Base-by-base conservation (phyloP, 192 early-diverging fungal species). In the Gonapodya prolifera region DNA sequence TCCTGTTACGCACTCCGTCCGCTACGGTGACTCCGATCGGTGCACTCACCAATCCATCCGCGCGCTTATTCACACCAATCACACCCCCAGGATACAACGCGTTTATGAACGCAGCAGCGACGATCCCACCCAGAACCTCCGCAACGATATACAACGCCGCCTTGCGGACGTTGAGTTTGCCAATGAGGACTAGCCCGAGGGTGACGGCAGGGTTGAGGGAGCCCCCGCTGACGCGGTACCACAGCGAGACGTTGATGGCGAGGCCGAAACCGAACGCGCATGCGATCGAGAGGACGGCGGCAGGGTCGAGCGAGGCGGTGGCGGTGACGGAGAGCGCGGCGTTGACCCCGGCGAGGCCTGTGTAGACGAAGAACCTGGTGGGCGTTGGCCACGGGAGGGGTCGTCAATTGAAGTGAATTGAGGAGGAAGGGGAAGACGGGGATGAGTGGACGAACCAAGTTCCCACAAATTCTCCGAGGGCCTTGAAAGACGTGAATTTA, bases 131-230 rank as follows among this genome's bases (percentile, higher is more conserved):
- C 35, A 82, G 70, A 28, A 89, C 18, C 75, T 92, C 86, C 0
- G 87, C 81, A 32, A 91, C 75, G 69, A 91, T 83, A 79, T 89
- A 90, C 1, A 87, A 70, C n/a, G 78, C 30, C 32, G 82, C 84
- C 70, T 79, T 82, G 29, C 78, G 36, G 28, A 80, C 75, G 32
- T 76, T 80, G 77, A 92, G 75, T 76, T 84, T 83, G 31, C 89
- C 86, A 17, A 85, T 82, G 34, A 88, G 79, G 74, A 89, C 69
- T 28, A 90, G 83, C 28, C 85, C 82, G 13, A 92, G 70, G 28
- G 86, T 84, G 34, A 92, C 83, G n/a, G 90, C 87, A 1, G 91
- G 89, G 78, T 92, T 92, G 70, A 92, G 82, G 23, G 83, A 82
- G 1, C 89, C 86, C 1, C 89, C 45, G 2, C 85, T 88, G 73